Base-by-base conservation (phyloP, 208 protist genomes). In the Trypanosoma grayi region DNA sequence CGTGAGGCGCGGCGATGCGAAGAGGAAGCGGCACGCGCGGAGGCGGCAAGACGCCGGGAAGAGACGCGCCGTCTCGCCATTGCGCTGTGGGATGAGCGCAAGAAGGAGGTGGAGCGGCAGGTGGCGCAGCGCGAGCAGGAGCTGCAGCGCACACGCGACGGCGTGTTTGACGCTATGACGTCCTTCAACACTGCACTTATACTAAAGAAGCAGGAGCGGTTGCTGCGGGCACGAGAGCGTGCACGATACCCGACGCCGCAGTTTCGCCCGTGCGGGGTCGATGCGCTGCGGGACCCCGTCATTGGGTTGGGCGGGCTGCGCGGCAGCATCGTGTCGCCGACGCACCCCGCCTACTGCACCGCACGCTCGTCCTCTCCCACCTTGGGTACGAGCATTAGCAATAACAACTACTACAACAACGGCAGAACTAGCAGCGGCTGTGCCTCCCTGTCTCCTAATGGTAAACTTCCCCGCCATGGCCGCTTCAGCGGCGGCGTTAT, bases 191-290 rank as follows among this genome's bases (percentile, higher is more conserved):
- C 4, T 9, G 39, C 43, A 6, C 41, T 70, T n/a, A 25, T 33
- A 13, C 47, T 70, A 8, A 52, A 44, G 45, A 18, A n/a, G 13
- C 55, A 70, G 28, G 64, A 70, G 24, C 30, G 7, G 20, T 22
- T 62, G 31, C 47, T 63, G 27, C 53, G 52, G 54, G 56, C 46
- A 30, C 54, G 64, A 20, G 18, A 62, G 33, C 39, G 54, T 11
- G 48, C 65, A 5, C 18, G 43, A 33, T 71, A 57, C 31, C 65
- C 65, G 22, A 37, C 55, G 34, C 55, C 55, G 24, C 43, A 33
- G 39, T 71, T 71, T 41, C 36, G 50, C 22, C 10, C 34, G 7
- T 47, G 13, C 2, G 53, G 55, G 24, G 48, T 39, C 10, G 52
- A 55, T 58, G 10, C 20, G 18, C 30, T 68, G 36, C 41, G 36